Conservation (phyloP, 2,329 filamentous ascomycete species). For the Colletotrichum cuscutae region DNA sequence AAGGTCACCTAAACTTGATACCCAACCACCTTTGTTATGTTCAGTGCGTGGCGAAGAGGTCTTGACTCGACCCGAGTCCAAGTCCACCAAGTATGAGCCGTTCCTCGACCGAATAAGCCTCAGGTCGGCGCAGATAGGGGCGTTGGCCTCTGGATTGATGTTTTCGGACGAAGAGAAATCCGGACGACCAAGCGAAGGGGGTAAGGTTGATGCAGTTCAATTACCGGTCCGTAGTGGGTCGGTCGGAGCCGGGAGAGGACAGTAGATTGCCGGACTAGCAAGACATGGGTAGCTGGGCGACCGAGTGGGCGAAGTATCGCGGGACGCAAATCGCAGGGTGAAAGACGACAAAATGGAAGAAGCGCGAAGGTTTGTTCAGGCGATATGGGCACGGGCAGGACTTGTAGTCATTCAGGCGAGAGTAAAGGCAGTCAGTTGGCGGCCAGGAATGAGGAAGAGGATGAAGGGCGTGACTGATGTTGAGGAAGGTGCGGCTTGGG, state of each 20-base stretch:
- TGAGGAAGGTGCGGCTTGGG: background rate
- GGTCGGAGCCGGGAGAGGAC: conserved; percentile 21
- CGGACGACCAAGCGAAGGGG: background rate
- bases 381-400: conserved; percentile 15
- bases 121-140: background rate
- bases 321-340: background rate
- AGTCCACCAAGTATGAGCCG: background rate
- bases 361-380: conserved; percentile 7
- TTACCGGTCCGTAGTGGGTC: conserved; percentile 30
- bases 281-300: conserved; percentile 19
- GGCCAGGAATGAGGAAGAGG: conserved; percentile 6
- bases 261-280: background rate
- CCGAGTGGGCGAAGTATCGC: background rate
- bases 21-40: background rate
- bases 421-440: background rate
- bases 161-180: conserved; percentile 1
- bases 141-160: background rate
- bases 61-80: background rate
- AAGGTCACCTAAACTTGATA: background rate
- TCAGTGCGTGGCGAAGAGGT: background rate
- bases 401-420: conserved; percentile 17
- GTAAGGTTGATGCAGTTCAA: background rate
- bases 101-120: background rate
- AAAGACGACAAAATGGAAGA: conserved; percentile 20
- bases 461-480: background rate